Evolutionary conservation across 495 filamentous ascomycete genomes (phyloP).

Genomic region (Choiromyces venosus): DNA sequence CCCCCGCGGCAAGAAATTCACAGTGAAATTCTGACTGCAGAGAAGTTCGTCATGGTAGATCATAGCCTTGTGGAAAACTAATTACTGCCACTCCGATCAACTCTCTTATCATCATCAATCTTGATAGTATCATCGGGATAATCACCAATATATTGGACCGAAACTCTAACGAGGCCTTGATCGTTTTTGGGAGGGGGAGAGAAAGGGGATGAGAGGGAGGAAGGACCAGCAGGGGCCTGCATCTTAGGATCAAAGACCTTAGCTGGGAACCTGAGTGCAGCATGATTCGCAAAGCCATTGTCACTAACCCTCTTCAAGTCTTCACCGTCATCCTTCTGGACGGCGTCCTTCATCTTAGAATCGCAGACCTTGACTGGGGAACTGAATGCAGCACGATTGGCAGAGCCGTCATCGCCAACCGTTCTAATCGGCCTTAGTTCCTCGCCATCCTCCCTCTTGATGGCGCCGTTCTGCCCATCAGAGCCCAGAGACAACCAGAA

Average conservation of each 20-base stretch:
- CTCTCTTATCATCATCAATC: background rate
- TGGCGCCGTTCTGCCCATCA: too few relatives aligned
- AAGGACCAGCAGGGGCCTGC: background rate
- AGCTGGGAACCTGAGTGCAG: background rate
- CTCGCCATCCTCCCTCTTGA: too few relatives aligned
- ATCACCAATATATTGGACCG: background rate
- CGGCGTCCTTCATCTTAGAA: too few relatives aligned
- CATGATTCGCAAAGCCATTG: background rate
- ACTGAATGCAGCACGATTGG: too few relatives aligned
- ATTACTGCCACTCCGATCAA: background rate
- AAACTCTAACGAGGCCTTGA: background rate
- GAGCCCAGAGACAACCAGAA: too few relatives aligned
- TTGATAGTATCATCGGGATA: background rate
- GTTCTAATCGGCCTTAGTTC: too few relatives aligned
- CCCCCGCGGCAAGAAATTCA: background rate
- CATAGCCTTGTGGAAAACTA: background rate
- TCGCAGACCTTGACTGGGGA: too few relatives aligned
- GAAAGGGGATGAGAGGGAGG: too few relatives aligned
- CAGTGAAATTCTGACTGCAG: background rate
- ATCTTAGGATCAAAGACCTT: background rate
- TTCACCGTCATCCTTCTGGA: background rate
- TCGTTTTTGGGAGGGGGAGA: too few relatives aligned
- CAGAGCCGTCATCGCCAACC: too few relatives aligned
- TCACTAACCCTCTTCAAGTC: background rate
- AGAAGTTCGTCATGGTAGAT: background rate